Evolutionary conservation across 129 eudicot genomes (phyloP).

Genomic region (Helianthus annuus): DNA sequence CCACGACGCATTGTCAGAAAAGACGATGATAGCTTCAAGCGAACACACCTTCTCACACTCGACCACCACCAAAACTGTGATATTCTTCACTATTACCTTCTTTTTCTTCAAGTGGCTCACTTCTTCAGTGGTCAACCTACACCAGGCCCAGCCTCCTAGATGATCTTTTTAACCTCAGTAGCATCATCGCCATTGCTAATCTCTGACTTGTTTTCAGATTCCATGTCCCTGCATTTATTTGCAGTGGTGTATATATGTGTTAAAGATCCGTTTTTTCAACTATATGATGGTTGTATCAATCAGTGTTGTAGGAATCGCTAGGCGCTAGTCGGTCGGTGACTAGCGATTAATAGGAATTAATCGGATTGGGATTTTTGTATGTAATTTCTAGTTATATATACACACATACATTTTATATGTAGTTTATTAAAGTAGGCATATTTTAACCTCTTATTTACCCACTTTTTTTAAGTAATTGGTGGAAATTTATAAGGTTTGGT

Average conservation of each 20-base stretch:
- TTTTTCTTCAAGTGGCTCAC: constrained; percentile 11
- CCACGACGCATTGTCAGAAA: neutral
- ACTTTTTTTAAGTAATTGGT: too few relatives aligned
- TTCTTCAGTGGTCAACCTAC: neutral
- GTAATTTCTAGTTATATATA: too few relatives aligned
- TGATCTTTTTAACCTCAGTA: constrained; percentile 13
- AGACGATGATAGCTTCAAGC: neutral
- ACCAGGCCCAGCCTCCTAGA: constrained; percentile 21
- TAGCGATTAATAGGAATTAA: too few relatives aligned
- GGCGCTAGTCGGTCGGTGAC: too few relatives aligned
- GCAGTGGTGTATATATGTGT: constrained; percentile 1
- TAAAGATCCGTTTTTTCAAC: neutral
- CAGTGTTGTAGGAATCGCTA: too few relatives aligned
- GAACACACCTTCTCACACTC: constrained; percentile 9
- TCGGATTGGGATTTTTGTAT: too few relatives aligned
- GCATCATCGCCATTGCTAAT: constrained; percentile 15
- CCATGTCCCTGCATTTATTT: constrained; percentile 24
- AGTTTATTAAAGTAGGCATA: too few relatives aligned
- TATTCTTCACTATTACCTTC: constrained; percentile 17
- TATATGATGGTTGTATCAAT: constrained; percentile 3
- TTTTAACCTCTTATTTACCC: too few relatives aligned
- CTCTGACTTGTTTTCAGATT: constrained; percentile 14
- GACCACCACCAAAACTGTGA: constrained; percentile 8
- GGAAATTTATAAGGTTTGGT: too few relatives aligned
- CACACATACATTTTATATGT: too few relatives aligned